phyloP scores from a whole-genome alignment of 495 filamentous ascomycete species.

The Rusavskia elegans region DNA sequence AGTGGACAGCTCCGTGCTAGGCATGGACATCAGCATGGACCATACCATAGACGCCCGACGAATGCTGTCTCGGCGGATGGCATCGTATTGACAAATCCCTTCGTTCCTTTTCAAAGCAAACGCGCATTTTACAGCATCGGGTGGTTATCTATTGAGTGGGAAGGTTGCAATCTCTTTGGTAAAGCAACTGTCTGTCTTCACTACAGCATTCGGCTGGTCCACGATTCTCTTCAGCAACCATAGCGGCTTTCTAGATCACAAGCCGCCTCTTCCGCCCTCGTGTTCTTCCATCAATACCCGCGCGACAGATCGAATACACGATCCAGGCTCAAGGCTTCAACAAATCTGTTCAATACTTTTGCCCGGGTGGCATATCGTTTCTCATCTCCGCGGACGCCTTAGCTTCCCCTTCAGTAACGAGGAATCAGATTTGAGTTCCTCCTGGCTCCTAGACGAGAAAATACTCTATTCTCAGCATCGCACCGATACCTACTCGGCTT shows the following conservation, averaged over 20 bases:
- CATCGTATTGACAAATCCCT: constrained; percentile 23
- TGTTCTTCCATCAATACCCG: background rate
- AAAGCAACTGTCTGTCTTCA: too few species aligned
- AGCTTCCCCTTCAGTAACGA: background rate
- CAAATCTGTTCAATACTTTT: background rate
- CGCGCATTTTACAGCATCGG: too few species aligned
- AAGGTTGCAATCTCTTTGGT: too few species aligned
- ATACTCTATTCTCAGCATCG: too few species aligned
- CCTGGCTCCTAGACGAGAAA: too few species aligned
- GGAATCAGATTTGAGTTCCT: too few species aligned
- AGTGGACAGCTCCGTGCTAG: constrained; percentile 18
- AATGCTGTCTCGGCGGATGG: constrained; percentile 49
- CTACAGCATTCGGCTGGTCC: background rate
- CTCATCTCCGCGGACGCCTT: background rate
- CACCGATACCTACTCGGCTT: too few species aligned
- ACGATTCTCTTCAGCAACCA: background rate
- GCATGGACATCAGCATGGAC: constrained; percentile 35
- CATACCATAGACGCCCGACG: constrained; percentile 37
- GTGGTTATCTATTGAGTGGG: too few species aligned
- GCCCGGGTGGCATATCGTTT: background rate
- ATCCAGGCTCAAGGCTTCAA: background rate
- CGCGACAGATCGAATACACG: background rate
- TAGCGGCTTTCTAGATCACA: background rate
- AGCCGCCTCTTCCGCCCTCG: background rate
- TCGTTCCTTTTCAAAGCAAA: too few species aligned